phyloP scores from a whole-genome alignment of 176 grass and related monocot species.

The Oryza glumipatula region DNA sequence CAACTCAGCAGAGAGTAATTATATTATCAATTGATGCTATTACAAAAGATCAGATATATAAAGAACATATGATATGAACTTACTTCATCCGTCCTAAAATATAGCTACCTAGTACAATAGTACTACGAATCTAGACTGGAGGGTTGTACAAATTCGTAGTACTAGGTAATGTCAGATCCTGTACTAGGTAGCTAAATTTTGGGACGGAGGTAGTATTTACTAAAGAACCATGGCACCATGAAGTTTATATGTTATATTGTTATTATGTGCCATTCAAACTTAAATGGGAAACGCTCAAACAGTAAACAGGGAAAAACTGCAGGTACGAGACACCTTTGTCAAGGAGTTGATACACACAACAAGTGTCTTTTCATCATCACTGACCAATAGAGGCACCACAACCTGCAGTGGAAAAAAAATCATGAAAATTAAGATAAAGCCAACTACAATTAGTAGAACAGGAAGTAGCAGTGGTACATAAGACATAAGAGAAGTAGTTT shows the following conservation, averaged over 20 bases:
- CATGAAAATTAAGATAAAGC: slow-evolving; percentile 33
- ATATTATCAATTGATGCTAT: slow-evolving; percentile 16
- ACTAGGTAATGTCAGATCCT: too few species aligned
- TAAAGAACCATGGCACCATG: background rate
- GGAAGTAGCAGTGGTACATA: slow-evolving; percentile 12
- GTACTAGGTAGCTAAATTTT: too few species aligned
- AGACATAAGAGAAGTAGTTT: slow-evolving; percentile 13
- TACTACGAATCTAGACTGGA: too few species aligned
- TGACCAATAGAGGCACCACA: slow-evolving; percentile 86
- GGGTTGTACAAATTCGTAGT: too few species aligned
- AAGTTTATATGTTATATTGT: slow-evolving; percentile 4
- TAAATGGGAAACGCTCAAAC: slow-evolving; percentile 3
- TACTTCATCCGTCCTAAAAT: background rate
- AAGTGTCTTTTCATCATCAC: slow-evolving; percentile 96
- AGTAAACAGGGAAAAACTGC: slow-evolving; percentile 11
- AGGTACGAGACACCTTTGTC: slow-evolving; percentile 81
- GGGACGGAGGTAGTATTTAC: background rate
- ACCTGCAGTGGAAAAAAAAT: slow-evolving; percentile 64
- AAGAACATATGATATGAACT: background rate
- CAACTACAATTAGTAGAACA: slow-evolving; percentile 27
- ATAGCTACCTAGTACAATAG: too few species aligned
- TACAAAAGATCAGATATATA: slow-evolving; percentile 12
- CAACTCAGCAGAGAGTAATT: slow-evolving; percentile 7
- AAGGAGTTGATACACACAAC: slow-evolving; percentile 97
- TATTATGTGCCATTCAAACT: background rate